phyloP scores from a whole-genome alignment of 2,329 filamentous ascomycete genomes.

The Neodidymelliopsis sp. region DNA sequence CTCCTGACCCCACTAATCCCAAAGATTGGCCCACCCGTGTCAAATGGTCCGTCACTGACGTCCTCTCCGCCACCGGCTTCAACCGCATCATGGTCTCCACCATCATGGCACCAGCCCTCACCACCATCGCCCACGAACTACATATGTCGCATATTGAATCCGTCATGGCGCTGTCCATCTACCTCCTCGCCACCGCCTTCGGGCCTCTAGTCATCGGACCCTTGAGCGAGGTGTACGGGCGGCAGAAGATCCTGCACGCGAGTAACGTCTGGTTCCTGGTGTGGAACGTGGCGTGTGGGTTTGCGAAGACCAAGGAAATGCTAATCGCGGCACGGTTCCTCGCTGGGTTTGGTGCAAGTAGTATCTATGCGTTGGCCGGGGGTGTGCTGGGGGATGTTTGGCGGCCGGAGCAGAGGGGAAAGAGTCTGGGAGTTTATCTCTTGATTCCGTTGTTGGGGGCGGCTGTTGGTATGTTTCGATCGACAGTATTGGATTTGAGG shows the following conservation, averaged over 20 bases:
- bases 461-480: conserved; percentile 24
- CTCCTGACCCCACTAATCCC: conserved; percentile 27
- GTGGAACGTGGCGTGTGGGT: conserved; percentile 38
- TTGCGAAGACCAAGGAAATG: conserved; percentile 32
- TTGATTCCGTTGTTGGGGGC: conserved; percentile 31
- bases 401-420: conserved; percentile 33
- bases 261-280: conserved; percentile 37
- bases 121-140: conserved; percentile 30
- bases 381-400: conserved; percentile 38
- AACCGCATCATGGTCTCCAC: conserved; percentile 42
- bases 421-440: conserved; percentile 30
- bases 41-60: conserved; percentile 33
- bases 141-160: conserved; percentile 32
- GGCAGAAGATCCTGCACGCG: conserved; percentile 29
- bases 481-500: not conserved
- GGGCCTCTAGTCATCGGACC: conserved; percentile 40
- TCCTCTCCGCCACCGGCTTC: conserved; percentile 36
- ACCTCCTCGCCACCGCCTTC: conserved; percentile 38
- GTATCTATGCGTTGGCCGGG: conserved; percentile 31
- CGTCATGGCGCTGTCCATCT: conserved; percentile 39
- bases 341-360: conserved; percentile 37
- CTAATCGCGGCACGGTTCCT: conserved; percentile 36
- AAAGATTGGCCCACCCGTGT: conserved; percentile 28
- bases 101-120: conserved; percentile 39
- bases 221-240: conserved; percentile 40